These are phyloP conservation scores for Candida fluviatilis DNA, from an alignment of 805 yeast species.

Conservation along the genomic window DNA sequence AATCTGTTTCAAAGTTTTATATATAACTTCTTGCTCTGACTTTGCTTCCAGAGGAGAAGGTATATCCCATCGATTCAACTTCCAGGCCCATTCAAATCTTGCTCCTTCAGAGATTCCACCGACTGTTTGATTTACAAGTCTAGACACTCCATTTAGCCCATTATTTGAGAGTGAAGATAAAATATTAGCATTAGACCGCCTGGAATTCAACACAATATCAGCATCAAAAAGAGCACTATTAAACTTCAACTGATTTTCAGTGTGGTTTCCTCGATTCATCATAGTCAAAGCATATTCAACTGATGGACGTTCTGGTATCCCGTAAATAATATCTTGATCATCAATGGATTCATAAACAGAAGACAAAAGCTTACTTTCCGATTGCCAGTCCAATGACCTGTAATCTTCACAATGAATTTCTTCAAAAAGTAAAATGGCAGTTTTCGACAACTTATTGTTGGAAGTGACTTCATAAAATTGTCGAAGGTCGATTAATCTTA, in stretches of 20 bases:
- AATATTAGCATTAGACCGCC: conserved; percentile 10
- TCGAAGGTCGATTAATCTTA: conserved; percentile 23
- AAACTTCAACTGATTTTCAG: conserved; percentile 44
- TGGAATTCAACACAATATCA: conserved; percentile 12
- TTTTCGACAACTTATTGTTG: conserved; percentile 28
- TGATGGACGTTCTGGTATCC: conserved; percentile 57
- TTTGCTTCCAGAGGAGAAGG: conserved; percentile 41
- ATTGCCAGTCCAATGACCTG: neutral
- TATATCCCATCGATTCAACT: conserved; percentile 71
- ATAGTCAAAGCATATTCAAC: conserved; percentile 47
- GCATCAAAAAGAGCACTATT: conserved; percentile 57
- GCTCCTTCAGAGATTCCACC: conserved; percentile 1
- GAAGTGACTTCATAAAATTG: conserved; percentile 28
- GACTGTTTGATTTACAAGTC: conserved; percentile 30
- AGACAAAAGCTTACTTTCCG: conserved; percentile 2
- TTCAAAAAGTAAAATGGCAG: conserved; percentile 48
- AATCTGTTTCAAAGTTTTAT: conserved; percentile 46
- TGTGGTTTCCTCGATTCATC: conserved; percentile 25
- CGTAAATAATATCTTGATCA: conserved; percentile 61
- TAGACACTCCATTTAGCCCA: conserved; percentile 60
- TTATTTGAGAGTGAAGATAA: conserved; percentile 39
- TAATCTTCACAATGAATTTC: conserved; percentile 23
- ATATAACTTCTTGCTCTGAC: conserved; percentile 46
- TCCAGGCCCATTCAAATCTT: conserved; percentile 69
- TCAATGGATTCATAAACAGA: conserved; percentile 48